Conservation (phyloP, 164 flowering plant species). For the Taxillus chinensis region DNA sequence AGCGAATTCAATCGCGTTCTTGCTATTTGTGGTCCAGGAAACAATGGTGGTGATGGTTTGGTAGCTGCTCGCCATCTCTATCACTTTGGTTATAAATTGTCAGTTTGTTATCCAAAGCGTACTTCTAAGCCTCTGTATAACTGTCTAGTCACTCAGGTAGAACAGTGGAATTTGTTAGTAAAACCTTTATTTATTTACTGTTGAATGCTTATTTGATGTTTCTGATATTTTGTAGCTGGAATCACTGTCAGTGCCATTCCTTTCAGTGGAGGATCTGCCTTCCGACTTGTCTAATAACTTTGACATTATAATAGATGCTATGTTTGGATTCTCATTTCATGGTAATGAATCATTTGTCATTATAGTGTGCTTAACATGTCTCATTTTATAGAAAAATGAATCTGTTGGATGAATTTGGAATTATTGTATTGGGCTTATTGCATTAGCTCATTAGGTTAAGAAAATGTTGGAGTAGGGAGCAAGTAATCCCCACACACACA, state of each 20-base stretch:
- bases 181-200: neutral
- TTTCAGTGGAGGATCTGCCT: slow-evolving; percentile 73
- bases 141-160: slow-evolving; percentile 89
- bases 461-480: too few species aligned
- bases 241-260: slow-evolving; percentile 71
- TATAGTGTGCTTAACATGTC: too few species aligned
- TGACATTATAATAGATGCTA: slow-evolving; percentile 82
- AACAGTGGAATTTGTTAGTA: neutral
- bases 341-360: slow-evolving; percentile 31
- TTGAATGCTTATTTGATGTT: slow-evolving; percentile 11
- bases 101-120: slow-evolving; percentile 80
- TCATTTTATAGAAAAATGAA: too few species aligned
- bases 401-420: too few species aligned
- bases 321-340: slow-evolving; percentile 95
- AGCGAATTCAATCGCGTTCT: slow-evolving; percentile 62
- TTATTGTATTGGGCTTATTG: too few species aligned
- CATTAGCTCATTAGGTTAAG: too few species aligned
- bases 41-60: slow-evolving; percentile 96
- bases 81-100: slow-evolving; percentile 90
- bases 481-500: too few species aligned
- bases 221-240: slow-evolving; percentile 57
- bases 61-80: slow-evolving; percentile 94
- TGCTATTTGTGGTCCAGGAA: slow-evolving; percentile 97
- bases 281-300: slow-evolving; percentile 63
- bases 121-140: slow-evolving; percentile 71